phyloP scores from a whole-genome alignment of 148 eudicot species.

The Chenopodium berlandieri region DNA sequence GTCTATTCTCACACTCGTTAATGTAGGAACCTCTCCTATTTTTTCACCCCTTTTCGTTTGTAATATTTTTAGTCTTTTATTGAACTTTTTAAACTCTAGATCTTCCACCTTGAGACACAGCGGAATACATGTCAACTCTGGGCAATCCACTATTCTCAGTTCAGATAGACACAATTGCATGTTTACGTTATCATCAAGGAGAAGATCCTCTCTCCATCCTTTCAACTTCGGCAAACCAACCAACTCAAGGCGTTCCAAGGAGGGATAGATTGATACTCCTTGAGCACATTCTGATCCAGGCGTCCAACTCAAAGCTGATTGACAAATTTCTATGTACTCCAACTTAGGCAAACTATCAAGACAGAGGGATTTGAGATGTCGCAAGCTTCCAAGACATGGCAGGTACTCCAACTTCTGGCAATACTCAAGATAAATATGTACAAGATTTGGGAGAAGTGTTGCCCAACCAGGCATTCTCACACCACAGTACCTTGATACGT shows the following conservation, averaged over 20 bases:
- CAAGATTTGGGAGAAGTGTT: not conserved
- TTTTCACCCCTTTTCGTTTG: too few relatives aligned
- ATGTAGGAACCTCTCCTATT: too few relatives aligned
- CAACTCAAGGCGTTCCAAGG: not conserved
- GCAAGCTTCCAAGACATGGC: not conserved
- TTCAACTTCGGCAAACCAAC: not conserved
- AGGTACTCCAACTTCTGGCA: not conserved
- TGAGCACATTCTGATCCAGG: too few relatives aligned
- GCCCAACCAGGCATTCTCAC: not conserved
- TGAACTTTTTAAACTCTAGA: accelerated
- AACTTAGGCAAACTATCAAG: not conserved
- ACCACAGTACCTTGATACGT: not conserved
- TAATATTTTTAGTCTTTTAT: too few relatives aligned
- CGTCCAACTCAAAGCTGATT: too few relatives aligned
- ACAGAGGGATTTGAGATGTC: not conserved
- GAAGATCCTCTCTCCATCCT: not conserved
- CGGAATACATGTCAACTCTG: too few relatives aligned
- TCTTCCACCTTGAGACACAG: too few relatives aligned
- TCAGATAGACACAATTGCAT: not conserved
- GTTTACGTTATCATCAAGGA: too few relatives aligned
- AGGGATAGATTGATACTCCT: not conserved
- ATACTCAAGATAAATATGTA: not conserved
- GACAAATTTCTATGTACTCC: not conserved
- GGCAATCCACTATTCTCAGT: too few relatives aligned
- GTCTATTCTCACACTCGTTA: accelerated